These are phyloP conservation scores for Diutina scorzettiae DNA, from an alignment of 1,139 yeast genomes.

Conservation along the genomic window DNA sequence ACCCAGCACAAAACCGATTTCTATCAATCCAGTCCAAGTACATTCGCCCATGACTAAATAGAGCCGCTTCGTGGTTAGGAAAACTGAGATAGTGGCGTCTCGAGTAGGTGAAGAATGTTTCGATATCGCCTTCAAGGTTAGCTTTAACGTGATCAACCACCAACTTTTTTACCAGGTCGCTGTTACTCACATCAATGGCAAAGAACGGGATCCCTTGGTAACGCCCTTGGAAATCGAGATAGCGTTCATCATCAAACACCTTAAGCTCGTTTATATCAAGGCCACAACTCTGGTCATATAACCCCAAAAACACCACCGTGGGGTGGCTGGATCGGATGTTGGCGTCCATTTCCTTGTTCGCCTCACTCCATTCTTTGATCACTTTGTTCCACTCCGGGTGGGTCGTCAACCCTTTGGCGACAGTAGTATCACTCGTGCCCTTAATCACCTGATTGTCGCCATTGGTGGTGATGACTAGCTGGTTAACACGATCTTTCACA, in stretches of 20 bases:
- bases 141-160: slow-evolving; percentile 10
- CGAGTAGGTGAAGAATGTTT: slow-evolving; percentile 20
- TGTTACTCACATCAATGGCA: slow-evolving; percentile 54
- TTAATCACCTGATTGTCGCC: slow-evolving; percentile 14
- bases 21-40: slow-evolving; percentile 76
- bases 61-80: slow-evolving; percentile 41
- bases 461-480: slow-evolving; percentile 24
- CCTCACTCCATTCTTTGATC: slow-evolving; percentile 14
- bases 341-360: slow-evolving; percentile 22
- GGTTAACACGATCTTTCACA: slow-evolving; percentile 16
- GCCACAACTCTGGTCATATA: slow-evolving; percentile 44
- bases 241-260: slow-evolving; percentile 20
- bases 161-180: slow-evolving; percentile 15
- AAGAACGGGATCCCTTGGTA: slow-evolving; percentile 67
- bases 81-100: slow-evolving; percentile 26
- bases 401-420: slow-evolving; percentile 12
- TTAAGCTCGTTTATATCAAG: slow-evolving; percentile 20
- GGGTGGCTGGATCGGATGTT: slow-evolving; percentile 26
- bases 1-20: slow-evolving; percentile 76
- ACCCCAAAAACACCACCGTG: slow-evolving; percentile 52
- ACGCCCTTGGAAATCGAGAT: slow-evolving; percentile 31
- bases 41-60: slow-evolving; percentile 74
- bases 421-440: slow-evolving; percentile 15
- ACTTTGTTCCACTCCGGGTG: slow-evolving; percentile 8
- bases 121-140: slow-evolving; percentile 8